A percentile compares a stretch with the other conserved stretches of the same genome.
These are phyloP conservation scores for Physocladia obscura DNA, from an alignment of 192 early-diverging fungal species.

Conservation along the genomic window DNA sequence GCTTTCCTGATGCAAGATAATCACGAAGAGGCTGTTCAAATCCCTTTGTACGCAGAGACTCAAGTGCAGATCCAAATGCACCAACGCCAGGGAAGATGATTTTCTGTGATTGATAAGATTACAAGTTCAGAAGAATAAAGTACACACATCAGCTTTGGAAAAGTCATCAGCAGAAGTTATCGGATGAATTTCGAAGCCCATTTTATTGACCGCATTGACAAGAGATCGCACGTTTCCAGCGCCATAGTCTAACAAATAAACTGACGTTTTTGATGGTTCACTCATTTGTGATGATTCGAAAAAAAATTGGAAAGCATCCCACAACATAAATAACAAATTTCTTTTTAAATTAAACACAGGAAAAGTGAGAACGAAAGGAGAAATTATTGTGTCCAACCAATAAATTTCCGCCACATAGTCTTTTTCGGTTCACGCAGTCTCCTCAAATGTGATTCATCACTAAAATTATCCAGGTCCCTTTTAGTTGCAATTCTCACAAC, in stretches of 20 bases:
- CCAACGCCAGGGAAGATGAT: conserved; percentile 99
- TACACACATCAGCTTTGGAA: conserved; percentile 78
- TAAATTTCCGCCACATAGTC: background rate
- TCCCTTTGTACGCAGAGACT: conserved; percentile 68
- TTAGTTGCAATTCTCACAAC: conserved; percentile 18
- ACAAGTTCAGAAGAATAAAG: conserved; percentile 1
- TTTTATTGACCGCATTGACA: conserved; percentile 85
- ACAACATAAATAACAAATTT: no score
- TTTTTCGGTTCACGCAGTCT: background rate
- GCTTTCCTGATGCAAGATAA: conserved; percentile 82
- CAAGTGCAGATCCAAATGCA: conserved; percentile 91
- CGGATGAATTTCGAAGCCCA: conserved; percentile 82
- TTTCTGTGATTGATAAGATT: conserved; percentile 60
- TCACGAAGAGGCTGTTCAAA: conserved; percentile 77
- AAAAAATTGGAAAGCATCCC: no score
- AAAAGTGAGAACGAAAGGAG: no score
- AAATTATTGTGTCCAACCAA: no score
- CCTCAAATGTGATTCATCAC: background rate
- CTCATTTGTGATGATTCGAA: background rate
- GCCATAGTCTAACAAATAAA: conserved; percentile 91
- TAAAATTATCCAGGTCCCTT: background rate
- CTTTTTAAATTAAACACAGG: no score
- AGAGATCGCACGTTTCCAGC: conserved; percentile 99
- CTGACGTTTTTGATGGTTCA: no score
- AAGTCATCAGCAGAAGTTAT: conserved; percentile 80